phyloP scores from a whole-genome alignment of 164 flowering plant genomes.

The Aristolochia contorta region DNA sequence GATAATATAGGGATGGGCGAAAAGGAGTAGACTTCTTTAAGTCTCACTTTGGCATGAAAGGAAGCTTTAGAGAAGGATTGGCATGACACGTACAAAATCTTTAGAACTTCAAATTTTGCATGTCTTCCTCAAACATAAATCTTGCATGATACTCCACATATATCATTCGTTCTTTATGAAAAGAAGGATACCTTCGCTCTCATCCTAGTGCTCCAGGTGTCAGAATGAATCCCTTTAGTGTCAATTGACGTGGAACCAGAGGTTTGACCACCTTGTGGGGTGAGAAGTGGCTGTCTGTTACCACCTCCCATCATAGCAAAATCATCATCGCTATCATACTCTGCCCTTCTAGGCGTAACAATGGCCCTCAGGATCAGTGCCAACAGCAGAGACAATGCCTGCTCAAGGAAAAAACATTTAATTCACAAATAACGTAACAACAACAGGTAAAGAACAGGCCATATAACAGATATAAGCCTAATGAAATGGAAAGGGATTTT shows the following conservation, averaged over 20 bases:
- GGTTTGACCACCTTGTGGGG: conserved; percentile 30
- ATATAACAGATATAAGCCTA: background rate
- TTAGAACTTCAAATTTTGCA: no score
- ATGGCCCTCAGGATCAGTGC: conserved; percentile 48
- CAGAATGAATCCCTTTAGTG: conserved; percentile 28
- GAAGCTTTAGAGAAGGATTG: no score
- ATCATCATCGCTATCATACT: conserved; percentile 46
- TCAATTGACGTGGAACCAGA: conserved; percentile 33
- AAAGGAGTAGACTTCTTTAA: no score
- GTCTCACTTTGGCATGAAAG: no score
- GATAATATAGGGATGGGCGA: no score
- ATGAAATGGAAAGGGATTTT: background rate
- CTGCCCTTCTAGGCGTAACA: conserved; percentile 32
- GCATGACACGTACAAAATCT: no score
- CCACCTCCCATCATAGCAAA: conserved; percentile 30
- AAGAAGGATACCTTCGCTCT: conserved; percentile 56
- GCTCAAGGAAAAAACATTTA: conserved; percentile 3
- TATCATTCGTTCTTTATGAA: background rate
- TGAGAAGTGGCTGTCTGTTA: conserved; percentile 47
- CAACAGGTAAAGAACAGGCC: background rate
- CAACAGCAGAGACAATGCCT: conserved; percentile 54
- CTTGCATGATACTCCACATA: background rate
- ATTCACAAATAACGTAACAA: background rate
- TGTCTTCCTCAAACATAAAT: no score
- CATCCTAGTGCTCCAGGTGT: conserved; percentile 63